Base-by-base conservation (phyloP, 805 yeast genomes). In the Cephaloascus albidus region DNA sequence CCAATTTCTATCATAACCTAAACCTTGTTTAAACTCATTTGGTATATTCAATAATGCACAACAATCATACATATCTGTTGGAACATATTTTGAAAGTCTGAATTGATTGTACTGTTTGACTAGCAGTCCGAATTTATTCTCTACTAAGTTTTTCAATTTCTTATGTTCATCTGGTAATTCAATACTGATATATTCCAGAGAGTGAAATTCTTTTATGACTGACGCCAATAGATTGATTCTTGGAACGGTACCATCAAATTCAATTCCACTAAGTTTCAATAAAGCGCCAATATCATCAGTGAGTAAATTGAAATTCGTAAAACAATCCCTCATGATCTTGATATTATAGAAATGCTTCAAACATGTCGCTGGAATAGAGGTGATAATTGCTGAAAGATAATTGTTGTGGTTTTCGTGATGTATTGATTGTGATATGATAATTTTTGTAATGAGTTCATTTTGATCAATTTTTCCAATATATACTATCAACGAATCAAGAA, bases 121-220 rank as follows among this genome's bases (percentile, higher is more conserved):
- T 23, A 23, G 28, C 12, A 8, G 6, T 23, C 28, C 12, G 28
- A 23, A 23, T 23, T 23, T 23, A 8, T 23, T 12, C 12, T 23
- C 28, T 23, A 12, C 28, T 8, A 8, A 6, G 6, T 6, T 12
- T 23, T 23, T 23, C 12, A 23, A 12, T 12, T 23, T 23, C 28
- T 6, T 12, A 23, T 40, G 30, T 20, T 40, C 38, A 18, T 43
- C 38, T 30, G 43, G 40, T 31, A 43, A 35, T 33, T 42, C 40
- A 31, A 39, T 39, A 18, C 35, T 39, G 16, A 42, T 37, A 14
- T 36, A 17, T 27, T 33, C 34, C 3, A 35, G 12, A 23, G 6
- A 8, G 12, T 23, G 28, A 23, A 23, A 23, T 12, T 8, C 28
- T 23, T 23, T 23, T 6, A 23, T 23, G 12, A 23, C 12, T 6